Percentiles rank a stretch among this genome's conserved stretches.
These are phyloP conservation scores for Erucastrum elatum DNA, from an alignment of 345 rosid species.

Conservation along the genomic window DNA sequence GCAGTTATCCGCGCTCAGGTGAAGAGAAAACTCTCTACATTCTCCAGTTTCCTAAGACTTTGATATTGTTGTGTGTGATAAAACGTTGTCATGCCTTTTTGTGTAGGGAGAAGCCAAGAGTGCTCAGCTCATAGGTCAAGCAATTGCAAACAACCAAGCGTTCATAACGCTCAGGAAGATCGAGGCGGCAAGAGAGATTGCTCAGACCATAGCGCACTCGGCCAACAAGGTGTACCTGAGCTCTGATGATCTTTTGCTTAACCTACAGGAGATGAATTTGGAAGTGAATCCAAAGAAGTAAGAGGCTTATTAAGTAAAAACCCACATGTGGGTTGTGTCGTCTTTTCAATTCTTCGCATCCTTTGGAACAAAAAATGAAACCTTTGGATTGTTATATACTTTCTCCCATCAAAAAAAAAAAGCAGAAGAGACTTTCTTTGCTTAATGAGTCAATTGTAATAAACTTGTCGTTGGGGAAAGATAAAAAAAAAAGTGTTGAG, in stretches of 20 bases:
- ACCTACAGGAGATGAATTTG: constrained; percentile 65
- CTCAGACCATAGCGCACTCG: constrained; percentile 63
- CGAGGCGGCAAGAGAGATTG: constrained; percentile 88
- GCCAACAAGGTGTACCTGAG: constrained; percentile 71
- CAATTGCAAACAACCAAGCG: constrained; percentile 86
- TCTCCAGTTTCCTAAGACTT: too few relatives aligned
- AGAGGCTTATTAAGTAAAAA: too few relatives aligned
- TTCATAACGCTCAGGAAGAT: constrained; percentile 86
- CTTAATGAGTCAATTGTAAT: neutral
- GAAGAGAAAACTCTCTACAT: neutral
- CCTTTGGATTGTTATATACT: neutral
- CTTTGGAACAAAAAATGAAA: constrained; percentile 9
- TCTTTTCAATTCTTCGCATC: constrained; percentile 8
- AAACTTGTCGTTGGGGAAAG: neutral
- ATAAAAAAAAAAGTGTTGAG: neutral
- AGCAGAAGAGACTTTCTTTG: neutral
- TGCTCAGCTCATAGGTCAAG: constrained; percentile 89
- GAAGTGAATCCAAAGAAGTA: constrained; percentile 31
- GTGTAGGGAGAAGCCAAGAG: constrained; percentile 82
- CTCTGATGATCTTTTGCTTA: constrained; percentile 69
- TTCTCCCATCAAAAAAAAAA: neutral
- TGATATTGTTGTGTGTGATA: constrained; percentile 9
- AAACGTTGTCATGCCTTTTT: neutral
- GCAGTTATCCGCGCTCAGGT: constrained; percentile 93
- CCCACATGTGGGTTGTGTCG: neutral